A percentile compares a stretch with the other conserved stretches of the same genome.
Conservation (phyloP, 2,329 filamentous ascomycete genomes). For the Penicillium digitatum region DNA sequence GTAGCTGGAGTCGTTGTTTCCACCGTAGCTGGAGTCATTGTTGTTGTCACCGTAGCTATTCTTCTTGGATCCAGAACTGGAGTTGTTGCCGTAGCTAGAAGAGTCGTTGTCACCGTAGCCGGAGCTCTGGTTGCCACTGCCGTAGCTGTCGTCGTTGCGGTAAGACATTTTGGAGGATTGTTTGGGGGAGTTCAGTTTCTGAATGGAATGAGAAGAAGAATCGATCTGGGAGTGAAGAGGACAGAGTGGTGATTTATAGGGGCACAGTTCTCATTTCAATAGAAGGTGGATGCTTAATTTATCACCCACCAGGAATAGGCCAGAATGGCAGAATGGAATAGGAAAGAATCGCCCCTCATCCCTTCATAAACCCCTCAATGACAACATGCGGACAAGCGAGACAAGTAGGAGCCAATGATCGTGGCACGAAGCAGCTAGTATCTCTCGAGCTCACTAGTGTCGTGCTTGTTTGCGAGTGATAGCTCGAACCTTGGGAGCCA, state of each 20-base stretch:
- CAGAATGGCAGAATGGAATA: neutral
- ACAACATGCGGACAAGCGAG: slow-evolving; percentile 1
- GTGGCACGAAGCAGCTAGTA: neutral
- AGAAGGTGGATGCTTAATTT: neutral
- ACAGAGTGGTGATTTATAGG: neutral
- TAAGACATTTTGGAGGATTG: slow-evolving; percentile 1
- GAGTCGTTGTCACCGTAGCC: slow-evolving; percentile 1
- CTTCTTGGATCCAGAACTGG: no score
- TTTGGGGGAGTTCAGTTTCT: neutral
- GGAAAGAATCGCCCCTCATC: neutral
- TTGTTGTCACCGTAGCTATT: neutral
- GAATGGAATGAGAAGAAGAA: neutral
- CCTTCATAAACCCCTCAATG: slow-evolving; percentile 1
- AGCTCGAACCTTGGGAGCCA: neutral
- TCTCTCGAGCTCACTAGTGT: neutral
- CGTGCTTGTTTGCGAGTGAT: slow-evolving; percentile 1
- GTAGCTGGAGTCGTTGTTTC: neutral
- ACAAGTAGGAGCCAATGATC: slow-evolving; percentile 2
- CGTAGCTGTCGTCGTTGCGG: slow-evolving; percentile 9
- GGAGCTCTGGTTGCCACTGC: slow-evolving; percentile 11
- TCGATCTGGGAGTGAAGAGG: neutral
- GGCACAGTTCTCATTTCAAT: neutral
- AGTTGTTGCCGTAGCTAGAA: neutral
- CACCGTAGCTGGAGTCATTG: neutral
- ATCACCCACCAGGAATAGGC: neutral